These are phyloP conservation scores for Strigomonas culicis DNA, from an alignment of 208 protist genomes.

Conservation along the genomic window DNA sequence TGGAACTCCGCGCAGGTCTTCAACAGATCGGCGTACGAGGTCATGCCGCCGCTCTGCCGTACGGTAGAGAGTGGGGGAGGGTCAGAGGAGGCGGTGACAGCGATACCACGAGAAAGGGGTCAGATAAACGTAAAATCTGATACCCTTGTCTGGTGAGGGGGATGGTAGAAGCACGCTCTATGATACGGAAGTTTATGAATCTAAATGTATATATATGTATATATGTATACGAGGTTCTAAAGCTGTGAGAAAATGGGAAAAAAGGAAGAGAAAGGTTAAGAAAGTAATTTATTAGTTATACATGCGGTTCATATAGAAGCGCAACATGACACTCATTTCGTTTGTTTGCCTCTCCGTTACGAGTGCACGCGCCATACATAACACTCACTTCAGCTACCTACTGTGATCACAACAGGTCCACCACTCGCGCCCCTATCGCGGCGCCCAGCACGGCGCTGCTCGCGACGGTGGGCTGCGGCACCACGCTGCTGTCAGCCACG, in stretches of 20 bases:
- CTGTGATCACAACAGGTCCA: conserved; percentile 19
- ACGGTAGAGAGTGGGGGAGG: neutral
- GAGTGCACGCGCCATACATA: no score
- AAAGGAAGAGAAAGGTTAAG: conserved; percentile 12
- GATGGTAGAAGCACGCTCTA: no score
- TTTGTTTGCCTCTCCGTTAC: no score
- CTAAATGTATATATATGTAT: no score
- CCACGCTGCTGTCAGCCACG: conserved; percentile 67
- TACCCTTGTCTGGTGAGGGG: neutral
- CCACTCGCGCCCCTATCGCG: conserved; percentile 53
- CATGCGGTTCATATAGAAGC: neutral
- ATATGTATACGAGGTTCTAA: no score
- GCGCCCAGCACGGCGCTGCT: conserved; percentile 47
- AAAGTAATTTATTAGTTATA: conserved; percentile 6
- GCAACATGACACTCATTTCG: no score
- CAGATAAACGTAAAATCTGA: conserved; percentile 4
- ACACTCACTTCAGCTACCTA: no score
- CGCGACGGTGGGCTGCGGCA: conserved; percentile 67
- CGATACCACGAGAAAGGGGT: neutral
- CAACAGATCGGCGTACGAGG: conserved; percentile 74
- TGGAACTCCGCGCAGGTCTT: conserved; percentile 77
- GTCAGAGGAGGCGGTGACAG: neutral
- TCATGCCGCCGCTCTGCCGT: no score
- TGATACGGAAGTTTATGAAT: no score
- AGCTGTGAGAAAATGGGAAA: neutral